Evolutionary conservation across 169 alveolate species (phyloP).

Genomic region (Plasmodium fragile): DNA sequence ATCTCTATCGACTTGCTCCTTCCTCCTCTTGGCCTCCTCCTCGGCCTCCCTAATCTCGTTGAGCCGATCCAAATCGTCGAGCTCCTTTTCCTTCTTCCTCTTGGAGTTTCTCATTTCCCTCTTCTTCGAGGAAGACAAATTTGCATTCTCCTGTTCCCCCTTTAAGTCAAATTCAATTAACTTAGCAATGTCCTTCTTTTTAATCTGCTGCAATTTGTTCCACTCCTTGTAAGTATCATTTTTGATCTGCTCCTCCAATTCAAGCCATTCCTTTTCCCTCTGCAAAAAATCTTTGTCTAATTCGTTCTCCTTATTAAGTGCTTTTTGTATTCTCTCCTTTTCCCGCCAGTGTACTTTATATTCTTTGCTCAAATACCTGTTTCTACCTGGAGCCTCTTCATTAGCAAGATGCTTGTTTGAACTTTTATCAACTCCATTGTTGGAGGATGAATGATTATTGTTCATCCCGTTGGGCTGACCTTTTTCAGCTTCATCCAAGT

Average conservation of each 20-base stretch:
- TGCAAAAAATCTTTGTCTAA: slow-evolving; percentile 72
- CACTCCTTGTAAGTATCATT: slow-evolving; percentile 73
- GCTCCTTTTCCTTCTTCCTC: slow-evolving; percentile 49
- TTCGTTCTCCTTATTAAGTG: slow-evolving; percentile 70
- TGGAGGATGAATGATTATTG: not conserved
- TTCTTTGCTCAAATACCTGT: slow-evolving; percentile 43
- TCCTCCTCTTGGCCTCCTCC: not conserved
- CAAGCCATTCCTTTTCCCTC: slow-evolving; percentile 81
- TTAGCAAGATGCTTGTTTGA: not conserved
- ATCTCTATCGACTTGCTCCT: not conserved
- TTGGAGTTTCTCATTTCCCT: slow-evolving; percentile 64
- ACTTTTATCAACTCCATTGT: not conserved
- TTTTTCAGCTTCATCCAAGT: not conserved
- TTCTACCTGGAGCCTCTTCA: slow-evolving; percentile 10
- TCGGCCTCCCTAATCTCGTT: slow-evolving; percentile 41
- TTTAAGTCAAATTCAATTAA: slow-evolving; percentile 58
- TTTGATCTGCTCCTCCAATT: slow-evolving; percentile 81
- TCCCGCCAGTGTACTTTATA: slow-evolving; percentile 82
- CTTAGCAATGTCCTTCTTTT: slow-evolving; percentile 67
- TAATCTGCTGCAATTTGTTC: slow-evolving; percentile 33
- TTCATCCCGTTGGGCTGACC: not conserved
- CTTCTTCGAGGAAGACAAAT: slow-evolving; percentile 31
- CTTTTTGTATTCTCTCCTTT: slow-evolving; percentile 73
- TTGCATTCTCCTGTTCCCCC: slow-evolving; percentile 46
- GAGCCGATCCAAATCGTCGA: slow-evolving; percentile 47